Conservation (phyloP, 2,329 filamentous ascomycete species). For the Calonectria pauciramosa region DNA sequence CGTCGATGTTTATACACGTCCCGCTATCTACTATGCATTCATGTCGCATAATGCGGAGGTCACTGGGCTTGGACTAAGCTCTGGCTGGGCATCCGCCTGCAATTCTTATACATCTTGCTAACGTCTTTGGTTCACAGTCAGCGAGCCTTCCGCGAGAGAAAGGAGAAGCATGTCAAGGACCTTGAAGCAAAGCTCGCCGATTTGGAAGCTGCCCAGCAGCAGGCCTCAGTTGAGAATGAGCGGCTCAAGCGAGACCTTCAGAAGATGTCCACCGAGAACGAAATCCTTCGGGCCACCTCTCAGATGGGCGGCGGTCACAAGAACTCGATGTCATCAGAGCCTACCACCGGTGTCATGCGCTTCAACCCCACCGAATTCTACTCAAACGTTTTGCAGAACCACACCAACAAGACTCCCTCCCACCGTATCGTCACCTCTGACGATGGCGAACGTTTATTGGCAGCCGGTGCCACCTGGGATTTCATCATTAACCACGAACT, state of each 20-base stretch:
- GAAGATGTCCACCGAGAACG: constrained; percentile 89
- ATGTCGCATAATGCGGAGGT: not conserved
- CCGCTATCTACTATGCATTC: not conserved
- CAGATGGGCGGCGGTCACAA: constrained; percentile 50
- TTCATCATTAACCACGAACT: constrained; percentile 85
- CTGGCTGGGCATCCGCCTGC: not conserved
- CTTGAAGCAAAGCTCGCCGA: constrained; percentile 87
- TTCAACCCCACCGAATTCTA: constrained; percentile 83
- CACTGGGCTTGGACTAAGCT: not conserved
- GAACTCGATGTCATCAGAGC: constrained; percentile 59
- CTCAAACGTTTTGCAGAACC: constrained; percentile 71
- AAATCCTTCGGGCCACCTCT: constrained; percentile 88
- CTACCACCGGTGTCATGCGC: constrained; percentile 76
- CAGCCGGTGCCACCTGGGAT: constrained; percentile 89
- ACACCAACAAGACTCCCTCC: constrained; percentile 73
- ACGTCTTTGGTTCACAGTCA: constrained; percentile 69
- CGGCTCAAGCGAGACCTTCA: constrained; percentile 87
- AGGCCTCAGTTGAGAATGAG: constrained; percentile 86
- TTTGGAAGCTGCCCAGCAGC: constrained; percentile 80
- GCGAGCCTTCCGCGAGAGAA: constrained; percentile 95
- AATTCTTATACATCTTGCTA: constrained; percentile 20
- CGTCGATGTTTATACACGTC: not conserved
- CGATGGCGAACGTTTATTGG: constrained; percentile 78
- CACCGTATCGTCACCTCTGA: constrained; percentile 78
- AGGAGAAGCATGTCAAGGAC: constrained; percentile 94